Evolutionary conservation across 352 stramenopile genomes (phyloP), one percentile per base, ranked within the genome.

Genomic region (Detonula confervacea): DNA sequence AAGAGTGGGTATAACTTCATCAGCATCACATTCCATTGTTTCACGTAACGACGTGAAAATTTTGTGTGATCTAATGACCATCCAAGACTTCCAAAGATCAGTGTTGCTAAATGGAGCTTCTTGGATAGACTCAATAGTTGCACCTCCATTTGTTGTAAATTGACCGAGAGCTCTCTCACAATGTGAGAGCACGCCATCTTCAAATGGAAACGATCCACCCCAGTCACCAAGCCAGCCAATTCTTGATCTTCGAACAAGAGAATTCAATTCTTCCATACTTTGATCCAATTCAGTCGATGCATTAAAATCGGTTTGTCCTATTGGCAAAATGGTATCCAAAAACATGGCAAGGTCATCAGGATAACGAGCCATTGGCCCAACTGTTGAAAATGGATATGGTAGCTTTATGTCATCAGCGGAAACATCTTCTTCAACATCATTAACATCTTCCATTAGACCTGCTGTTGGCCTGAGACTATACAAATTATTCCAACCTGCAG

Each of bases 201-300:
- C 77, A 7, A 84, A 63, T 49, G 77, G 71, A 12, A 81, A 61
- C 3, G 20, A 2, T 44, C 81, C 65, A 44, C 54, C 47, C 81
- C 81, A 88, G 51, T 88, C 81, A 57, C 51, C 73, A 24, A 86
- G 52, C 82, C 82, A 89, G 42, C 73, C 82, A 39, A 89, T 85
- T 44, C 29, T 30, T n/a, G 65, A 35, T 20, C 39, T 27, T 57
- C 30, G 12, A 8, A 71, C 42, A 46, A 52, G 46, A 29, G 8
- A 12, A 51, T 39, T 44, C 2, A 64, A 25, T 18, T 63, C 42
- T 35, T 69, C 39, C 5, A 27, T n/a, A 24, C n/a, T 39, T n/a
- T 33, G n/a, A 35, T 44, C 39, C 30, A 69, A 30, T 14, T 62
- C 30, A 14, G 18, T n/a, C 39, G n/a, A 47, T 35, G 47, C 35